A percentile compares a stretch with the other conserved stretches of the same genome.
phyloP scores from a whole-genome alignment of 2,329 filamentous ascomycete species.

The Cercospora citrullina region DNA sequence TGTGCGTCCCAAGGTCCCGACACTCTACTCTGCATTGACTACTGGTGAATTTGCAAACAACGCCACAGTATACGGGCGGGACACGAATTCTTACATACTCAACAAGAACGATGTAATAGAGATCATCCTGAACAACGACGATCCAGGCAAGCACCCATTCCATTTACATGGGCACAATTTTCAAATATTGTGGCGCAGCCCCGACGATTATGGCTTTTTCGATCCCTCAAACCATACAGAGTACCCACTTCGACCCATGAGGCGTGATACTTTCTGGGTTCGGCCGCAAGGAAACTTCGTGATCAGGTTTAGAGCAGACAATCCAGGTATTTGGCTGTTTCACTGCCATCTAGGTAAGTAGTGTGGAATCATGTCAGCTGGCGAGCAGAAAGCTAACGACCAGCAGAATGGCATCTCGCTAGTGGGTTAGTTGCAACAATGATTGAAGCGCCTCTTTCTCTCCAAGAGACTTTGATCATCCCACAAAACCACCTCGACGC shows the following conservation, averaged over 20 bases:
- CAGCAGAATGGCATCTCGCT: slow-evolving; percentile 53
- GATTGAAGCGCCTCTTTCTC: slow-evolving; percentile 53
- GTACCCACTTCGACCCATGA: slow-evolving; percentile 47
- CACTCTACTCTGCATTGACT: slow-evolving; percentile 73
- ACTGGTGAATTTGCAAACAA: slow-evolving; percentile 53
- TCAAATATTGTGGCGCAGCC: slow-evolving; percentile 54
- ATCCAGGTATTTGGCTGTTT: slow-evolving; percentile 48
- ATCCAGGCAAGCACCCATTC: slow-evolving; percentile 70
- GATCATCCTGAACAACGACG: slow-evolving; percentile 74
- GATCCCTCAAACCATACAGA: slow-evolving; percentile 38
- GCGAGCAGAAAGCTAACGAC: slow-evolving; percentile 7
- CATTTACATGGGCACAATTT: slow-evolving; percentile 77
- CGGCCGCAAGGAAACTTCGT: slow-evolving; percentile 57
- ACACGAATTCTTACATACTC: slow-evolving; percentile 63
- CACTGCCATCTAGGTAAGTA: slow-evolving; percentile 42
- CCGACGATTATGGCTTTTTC: slow-evolving; percentile 38
- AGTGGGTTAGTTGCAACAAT: slow-evolving; percentile 55
- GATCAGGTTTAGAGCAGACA: slow-evolving; percentile 52
- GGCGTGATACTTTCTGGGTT: slow-evolving; percentile 57
- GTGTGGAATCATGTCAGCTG: not conserved
- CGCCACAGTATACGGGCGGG: slow-evolving; percentile 51
- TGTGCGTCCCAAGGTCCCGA: slow-evolving; percentile 70
- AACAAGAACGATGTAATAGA: slow-evolving; percentile 67
- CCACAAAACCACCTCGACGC: slow-evolving; percentile 62
- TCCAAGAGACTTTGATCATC: slow-evolving; percentile 63